Percentiles rank a stretch among this genome's conserved stretches.
phyloP scores from a whole-genome alignment of 495 filamentous ascomycete species.

The Daldinia grandis region DNA sequence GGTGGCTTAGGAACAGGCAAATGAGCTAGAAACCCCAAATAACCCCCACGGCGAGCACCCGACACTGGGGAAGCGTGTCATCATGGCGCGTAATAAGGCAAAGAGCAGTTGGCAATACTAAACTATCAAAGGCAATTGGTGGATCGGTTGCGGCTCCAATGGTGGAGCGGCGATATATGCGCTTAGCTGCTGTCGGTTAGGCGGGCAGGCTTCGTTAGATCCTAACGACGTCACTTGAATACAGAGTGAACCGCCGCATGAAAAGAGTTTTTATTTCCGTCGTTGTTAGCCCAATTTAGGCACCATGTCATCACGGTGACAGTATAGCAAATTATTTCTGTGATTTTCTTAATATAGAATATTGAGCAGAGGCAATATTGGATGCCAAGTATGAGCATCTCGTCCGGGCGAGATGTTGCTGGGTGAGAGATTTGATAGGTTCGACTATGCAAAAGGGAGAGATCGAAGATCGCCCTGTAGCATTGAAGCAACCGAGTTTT shows the following conservation, averaged over 20 bases:
- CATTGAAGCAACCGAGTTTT: conserved; percentile 6
- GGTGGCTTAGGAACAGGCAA: conserved; percentile 1
- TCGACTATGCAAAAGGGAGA: not conserved
- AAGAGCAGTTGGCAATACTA: not conserved
- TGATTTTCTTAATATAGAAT: not conserved
- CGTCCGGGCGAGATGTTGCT: conserved; percentile 1
- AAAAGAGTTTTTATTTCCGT: conserved; percentile 1
- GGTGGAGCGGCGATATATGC: conserved; percentile 10
- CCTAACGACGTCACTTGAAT: conserved; percentile 17
- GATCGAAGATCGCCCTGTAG: conserved; percentile 29
- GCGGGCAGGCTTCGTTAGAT: conserved; percentile 2
- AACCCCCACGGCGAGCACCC: conserved; percentile 1
- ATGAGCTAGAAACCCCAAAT: not conserved
- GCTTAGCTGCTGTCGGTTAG: conserved; percentile 21
- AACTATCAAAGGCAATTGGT: conserved; percentile 4
- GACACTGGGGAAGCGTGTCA: conserved; percentile 2
- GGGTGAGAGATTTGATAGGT: not conserved
- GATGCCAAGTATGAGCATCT: conserved; percentile 5
- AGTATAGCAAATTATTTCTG: not conserved
- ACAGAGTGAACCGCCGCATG: not conserved
- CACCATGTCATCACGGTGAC: not conserved
- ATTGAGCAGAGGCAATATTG: not conserved
- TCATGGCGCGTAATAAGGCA: conserved; percentile 10
- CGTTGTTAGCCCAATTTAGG: not conserved
- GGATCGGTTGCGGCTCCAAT: conserved; percentile 21